Percentiles rank a stretch among this genome's conserved stretches.
phyloP scores from a whole-genome alignment of 805 yeast species.

The Sporopachydermia quercuum region DNA sequence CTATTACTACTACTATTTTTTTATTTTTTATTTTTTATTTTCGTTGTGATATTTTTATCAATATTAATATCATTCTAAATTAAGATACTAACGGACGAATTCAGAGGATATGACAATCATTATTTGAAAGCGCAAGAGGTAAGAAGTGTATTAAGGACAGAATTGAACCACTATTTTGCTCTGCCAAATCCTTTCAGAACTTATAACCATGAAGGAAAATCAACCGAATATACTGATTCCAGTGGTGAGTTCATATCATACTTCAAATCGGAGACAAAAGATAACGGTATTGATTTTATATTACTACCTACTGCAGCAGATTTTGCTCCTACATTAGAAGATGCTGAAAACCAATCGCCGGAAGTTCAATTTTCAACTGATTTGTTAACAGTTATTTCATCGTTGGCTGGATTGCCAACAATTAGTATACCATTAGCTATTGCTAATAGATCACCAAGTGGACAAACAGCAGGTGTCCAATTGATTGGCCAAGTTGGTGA shows the following conservation, averaged over 20 bases:
- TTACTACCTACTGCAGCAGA: slow-evolving; percentile 59
- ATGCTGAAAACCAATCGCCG: slow-evolving; percentile 17
- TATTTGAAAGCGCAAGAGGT: slow-evolving; percentile 61
- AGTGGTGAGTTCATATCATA: not conserved
- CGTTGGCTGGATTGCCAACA: slow-evolving; percentile 84
- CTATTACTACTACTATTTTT: too few relatives aligned
- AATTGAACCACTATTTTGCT: slow-evolving; percentile 51
- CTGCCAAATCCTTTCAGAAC: slow-evolving; percentile 30
- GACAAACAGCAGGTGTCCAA: slow-evolving; percentile 50
- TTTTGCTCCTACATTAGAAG: slow-evolving; percentile 36
- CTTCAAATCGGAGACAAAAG: slow-evolving; percentile 6
- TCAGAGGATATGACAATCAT: slow-evolving; percentile 44
- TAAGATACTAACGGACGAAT: slow-evolving; percentile 1
- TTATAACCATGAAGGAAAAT: slow-evolving; percentile 9
- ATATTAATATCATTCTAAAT: too few relatives aligned
- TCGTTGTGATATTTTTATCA: not conserved
- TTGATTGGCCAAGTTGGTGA: slow-evolving; percentile 77
- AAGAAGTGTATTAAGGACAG: slow-evolving; percentile 43
- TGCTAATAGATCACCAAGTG: slow-evolving; percentile 7
- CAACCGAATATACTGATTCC: too few relatives aligned
- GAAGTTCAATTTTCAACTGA: slow-evolving; percentile 60
- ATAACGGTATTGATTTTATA: slow-evolving; percentile 46
- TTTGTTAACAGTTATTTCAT: slow-evolving; percentile 77
- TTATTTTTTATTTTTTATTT: not conserved
- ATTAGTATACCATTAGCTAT: slow-evolving; percentile 50